Percentiles rank a stretch among this genome's conserved stretches.
Conservation (phyloP, 768 basidiomycete genomes). For the Termitomyces sp. region DNA sequence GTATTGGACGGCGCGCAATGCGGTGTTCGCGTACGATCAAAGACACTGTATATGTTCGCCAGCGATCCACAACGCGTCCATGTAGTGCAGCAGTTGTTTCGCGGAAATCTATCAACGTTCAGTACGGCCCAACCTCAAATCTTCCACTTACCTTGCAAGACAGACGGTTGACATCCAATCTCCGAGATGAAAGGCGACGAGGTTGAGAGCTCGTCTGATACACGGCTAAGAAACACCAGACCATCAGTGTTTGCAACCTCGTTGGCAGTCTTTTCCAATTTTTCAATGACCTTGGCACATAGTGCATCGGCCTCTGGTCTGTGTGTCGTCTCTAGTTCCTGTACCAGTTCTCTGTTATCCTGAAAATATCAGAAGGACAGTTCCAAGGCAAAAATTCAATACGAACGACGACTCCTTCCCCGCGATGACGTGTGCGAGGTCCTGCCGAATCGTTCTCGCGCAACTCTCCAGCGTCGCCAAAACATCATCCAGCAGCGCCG, state of each 20-base stretch:
- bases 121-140: background rate
- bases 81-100: constrained; percentile 35
- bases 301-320: constrained; percentile 46
- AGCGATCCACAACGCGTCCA: constrained; percentile 42
- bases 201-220: constrained; percentile 43
- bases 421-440: constrained; percentile 44
- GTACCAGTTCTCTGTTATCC: constrained; percentile 31
- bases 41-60: constrained; percentile 44
- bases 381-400: background rate
- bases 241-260: constrained; percentile 23
- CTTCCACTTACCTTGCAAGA: constrained; percentile 17
- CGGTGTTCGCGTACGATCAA: constrained; percentile 25
- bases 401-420: constrained; percentile 41
- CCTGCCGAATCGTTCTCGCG: constrained; percentile 52
- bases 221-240: constrained; percentile 44
- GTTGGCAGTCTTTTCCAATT: constrained; percentile 33
- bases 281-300: constrained; percentile 35
- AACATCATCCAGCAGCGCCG: constrained; percentile 53
- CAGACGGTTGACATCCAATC: constrained; percentile 37
- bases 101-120: constrained; percentile 42
- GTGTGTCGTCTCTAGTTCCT: constrained; percentile 40
- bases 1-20: constrained; percentile 13
- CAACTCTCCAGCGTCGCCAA: constrained; percentile 56
- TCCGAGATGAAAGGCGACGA: constrained; percentile 38
- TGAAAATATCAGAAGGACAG: constrained; percentile 2